Conservation (phyloP, 306 rosid species). For the Senna tora region DNA sequence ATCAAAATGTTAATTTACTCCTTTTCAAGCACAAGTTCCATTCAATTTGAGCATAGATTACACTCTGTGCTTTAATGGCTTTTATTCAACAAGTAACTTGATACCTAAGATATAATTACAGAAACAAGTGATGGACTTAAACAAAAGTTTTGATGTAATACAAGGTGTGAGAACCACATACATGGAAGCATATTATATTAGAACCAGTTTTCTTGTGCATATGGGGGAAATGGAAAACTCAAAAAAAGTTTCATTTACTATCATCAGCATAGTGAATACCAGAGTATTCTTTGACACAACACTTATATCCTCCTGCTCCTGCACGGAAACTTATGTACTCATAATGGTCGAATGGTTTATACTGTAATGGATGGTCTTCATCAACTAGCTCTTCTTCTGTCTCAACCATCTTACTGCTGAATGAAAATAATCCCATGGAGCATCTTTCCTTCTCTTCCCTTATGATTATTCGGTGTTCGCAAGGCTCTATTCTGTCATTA, state of each 20-base stretch:
- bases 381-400: slow-evolving; percentile 40
- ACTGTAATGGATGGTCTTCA: slow-evolving; percentile 42
- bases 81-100: background rate
- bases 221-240: background rate
- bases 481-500: slow-evolving; percentile 34
- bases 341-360: slow-evolving; percentile 42
- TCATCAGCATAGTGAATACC: slow-evolving; percentile 29
- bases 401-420: slow-evolving; percentile 18
- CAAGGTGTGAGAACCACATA: background rate
- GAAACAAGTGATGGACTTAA: background rate
- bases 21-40: too few species aligned
- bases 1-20: too few species aligned
- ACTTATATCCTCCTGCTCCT: slow-evolving; percentile 2
- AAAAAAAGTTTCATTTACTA: slow-evolving; percentile 8
- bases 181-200: background rate
- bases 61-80: background rate
- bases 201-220: slow-evolving; percentile 7
- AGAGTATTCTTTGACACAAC: slow-evolving; percentile 40
- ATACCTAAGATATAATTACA: background rate
- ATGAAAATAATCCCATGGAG: slow-evolving; percentile 44
- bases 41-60: too few species aligned
- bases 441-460: slow-evolving; percentile 37
- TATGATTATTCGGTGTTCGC: slow-evolving; percentile 38
- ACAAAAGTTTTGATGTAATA: background rate
- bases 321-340: slow-evolving; percentile 27